phyloP scores from a whole-genome alignment of 768 basidiomycete genomes.

The Pulveroboletus sp. region DNA sequence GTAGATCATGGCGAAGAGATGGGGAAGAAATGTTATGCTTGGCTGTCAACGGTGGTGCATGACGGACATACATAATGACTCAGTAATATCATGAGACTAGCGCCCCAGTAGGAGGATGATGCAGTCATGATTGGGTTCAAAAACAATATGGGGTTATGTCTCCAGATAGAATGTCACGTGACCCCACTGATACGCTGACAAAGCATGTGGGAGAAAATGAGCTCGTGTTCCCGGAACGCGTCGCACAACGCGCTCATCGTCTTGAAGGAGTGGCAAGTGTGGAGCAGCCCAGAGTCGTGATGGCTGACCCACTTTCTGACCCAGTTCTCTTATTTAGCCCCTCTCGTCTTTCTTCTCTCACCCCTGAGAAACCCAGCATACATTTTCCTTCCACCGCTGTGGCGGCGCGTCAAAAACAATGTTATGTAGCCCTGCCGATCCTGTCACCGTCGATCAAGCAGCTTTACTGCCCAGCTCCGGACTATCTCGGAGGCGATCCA shows the following conservation, averaged over 20 bases:
- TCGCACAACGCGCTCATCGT: constrained; percentile 8
- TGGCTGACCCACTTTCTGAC: constrained; percentile 15
- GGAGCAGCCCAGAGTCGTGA: constrained; percentile 5
- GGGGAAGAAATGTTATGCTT: constrained; percentile 45
- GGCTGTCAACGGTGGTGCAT: constrained; percentile 29
- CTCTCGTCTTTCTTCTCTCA: constrained; percentile 14
- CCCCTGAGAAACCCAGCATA: constrained; percentile 4
- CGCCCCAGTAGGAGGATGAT: too few relatives aligned
- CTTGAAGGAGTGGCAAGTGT: not conserved
- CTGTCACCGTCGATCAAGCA: constrained; percentile 37
- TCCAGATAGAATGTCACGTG: constrained; percentile 12
- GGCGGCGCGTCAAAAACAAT: constrained; percentile 12
- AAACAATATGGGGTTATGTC: too few relatives aligned
- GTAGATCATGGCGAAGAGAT: constrained; percentile 51
- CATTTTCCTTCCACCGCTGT: constrained; percentile 6
- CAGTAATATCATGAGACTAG: too few relatives aligned
- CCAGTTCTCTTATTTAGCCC: constrained; percentile 16
- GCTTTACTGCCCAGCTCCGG: constrained; percentile 38
- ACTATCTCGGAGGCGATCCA: constrained; percentile 33
- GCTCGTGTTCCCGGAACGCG: constrained; percentile 5
- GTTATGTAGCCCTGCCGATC: constrained; percentile 38
- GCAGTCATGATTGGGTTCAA: too few relatives aligned
- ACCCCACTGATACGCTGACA: constrained; percentile 2
- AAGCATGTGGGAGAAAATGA: not conserved
- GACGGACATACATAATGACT: not conserved